Evolutionary conservation across 306 rosid genomes (phyloP).

Genomic region (Abrus precatorius): DNA sequence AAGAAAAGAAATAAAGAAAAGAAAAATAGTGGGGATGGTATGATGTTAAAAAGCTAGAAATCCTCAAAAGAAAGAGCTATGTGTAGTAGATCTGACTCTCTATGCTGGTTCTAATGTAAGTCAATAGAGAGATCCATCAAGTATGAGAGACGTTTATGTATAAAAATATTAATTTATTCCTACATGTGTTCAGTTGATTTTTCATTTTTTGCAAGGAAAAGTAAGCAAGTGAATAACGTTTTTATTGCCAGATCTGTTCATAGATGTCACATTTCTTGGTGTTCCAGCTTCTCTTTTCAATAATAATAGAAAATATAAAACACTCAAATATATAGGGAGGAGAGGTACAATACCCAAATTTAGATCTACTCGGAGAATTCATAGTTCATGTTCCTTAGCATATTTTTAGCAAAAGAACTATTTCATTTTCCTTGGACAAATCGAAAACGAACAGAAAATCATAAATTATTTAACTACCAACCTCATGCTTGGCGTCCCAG

Average conservation of each 20-base stretch:
- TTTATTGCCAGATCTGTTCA: slow-evolving; percentile 66
- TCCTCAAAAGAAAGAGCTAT: slow-evolving; percentile 17
- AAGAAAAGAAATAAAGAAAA: neutral
- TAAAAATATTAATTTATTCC: slow-evolving; percentile 9
- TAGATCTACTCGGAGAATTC: slow-evolving; percentile 68
- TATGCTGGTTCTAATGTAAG: neutral
- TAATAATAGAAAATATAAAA: slow-evolving; percentile 28
- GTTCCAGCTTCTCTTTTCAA: slow-evolving; percentile 43
- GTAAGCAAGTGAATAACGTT: slow-evolving; percentile 46
- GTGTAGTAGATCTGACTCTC: slow-evolving; percentile 40
- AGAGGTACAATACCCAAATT: slow-evolving; percentile 53
- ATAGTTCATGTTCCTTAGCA: slow-evolving; percentile 57
- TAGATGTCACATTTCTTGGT: slow-evolving; percentile 52
- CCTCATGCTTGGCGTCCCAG: slow-evolving; percentile 95
- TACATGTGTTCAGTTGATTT: slow-evolving; percentile 27
- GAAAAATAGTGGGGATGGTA: neutral
- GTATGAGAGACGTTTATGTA: slow-evolving; percentile 23
- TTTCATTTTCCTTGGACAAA: slow-evolving; percentile 44
- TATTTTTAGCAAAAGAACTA: slow-evolving; percentile 51
- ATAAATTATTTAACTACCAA: slow-evolving; percentile 26
- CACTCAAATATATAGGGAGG: slow-evolving; percentile 34
- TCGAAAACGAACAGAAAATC: slow-evolving; percentile 1
- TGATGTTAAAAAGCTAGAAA: slow-evolving; percentile 6
- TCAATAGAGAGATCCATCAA: slow-evolving; percentile 43
- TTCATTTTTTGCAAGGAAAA: slow-evolving; percentile 56